Evolutionary conservation across 2,329 filamentous ascomycete species (phyloP).

Genomic region (Claviceps fusiformis): DNA sequence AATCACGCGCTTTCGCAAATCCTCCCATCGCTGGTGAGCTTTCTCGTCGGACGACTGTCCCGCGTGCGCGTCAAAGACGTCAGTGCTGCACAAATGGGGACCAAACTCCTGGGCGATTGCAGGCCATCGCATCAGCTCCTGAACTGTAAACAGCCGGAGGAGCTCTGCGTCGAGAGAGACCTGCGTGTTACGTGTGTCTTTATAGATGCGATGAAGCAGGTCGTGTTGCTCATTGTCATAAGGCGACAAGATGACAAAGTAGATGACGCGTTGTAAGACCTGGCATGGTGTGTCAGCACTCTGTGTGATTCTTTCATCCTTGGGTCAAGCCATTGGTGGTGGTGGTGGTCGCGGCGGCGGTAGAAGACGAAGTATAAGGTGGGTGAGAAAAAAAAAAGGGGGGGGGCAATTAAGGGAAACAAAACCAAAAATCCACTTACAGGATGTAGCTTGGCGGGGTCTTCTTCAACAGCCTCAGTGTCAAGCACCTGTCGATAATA

Average conservation of each 20-base stretch:
- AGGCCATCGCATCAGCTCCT: conserved; percentile 97
- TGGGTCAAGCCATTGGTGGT: background rate
- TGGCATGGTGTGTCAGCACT: conserved; percentile 20
- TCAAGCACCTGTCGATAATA: conserved; percentile 94
- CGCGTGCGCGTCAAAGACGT: conserved; percentile 66
- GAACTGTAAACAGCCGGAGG: conserved; percentile 86
- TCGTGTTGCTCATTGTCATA: conserved; percentile 99
- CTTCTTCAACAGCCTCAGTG: conserved; percentile 87
- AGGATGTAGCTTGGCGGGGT: conserved; percentile 70
- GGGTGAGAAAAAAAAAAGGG: background rate
- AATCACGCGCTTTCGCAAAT: conserved; percentile 93
- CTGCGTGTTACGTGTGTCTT: conserved; percentile 67
- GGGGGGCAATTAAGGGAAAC: background rate
- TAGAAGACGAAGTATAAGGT: too few species aligned
- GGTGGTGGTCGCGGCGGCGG: too few species aligned
- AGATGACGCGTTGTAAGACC: conserved; percentile 90
- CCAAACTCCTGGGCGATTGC: conserved; percentile 82
- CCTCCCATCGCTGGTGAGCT: conserved; percentile 77
- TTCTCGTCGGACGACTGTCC: conserved; percentile 61
- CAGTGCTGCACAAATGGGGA: conserved; percentile 72
- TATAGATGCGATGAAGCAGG: conserved; percentile 81
- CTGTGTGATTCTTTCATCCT: too few species aligned
- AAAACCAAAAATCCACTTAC: conserved; percentile 34
- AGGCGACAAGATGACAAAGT: conserved; percentile 90
- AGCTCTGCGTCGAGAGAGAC: conserved; percentile 72